These are phyloP conservation scores for Astrephomene gubernaculifera DNA, from an alignment of 139 green algal species.

Conservation along the genomic window DNA sequence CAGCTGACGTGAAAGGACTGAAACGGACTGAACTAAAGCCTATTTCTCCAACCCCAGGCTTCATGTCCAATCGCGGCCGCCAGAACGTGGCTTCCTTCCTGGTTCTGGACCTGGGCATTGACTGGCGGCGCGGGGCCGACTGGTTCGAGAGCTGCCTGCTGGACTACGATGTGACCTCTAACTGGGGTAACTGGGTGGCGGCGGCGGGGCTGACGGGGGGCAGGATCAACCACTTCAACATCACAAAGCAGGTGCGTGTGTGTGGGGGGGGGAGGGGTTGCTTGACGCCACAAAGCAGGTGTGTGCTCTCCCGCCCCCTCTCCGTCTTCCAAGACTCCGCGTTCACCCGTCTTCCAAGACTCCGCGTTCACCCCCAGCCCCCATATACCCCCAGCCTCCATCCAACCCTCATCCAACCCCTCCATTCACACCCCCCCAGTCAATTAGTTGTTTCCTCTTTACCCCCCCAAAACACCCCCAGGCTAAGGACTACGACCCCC, in stretches of 20 bases:
- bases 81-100: conserved; percentile 95
- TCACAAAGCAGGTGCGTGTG: conserved; percentile 84
- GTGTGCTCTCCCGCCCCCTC: background rate
- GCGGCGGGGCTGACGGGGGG: conserved; percentile 81
- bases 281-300: background rate
- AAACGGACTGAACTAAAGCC: too few species aligned
- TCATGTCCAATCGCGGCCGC: conserved; percentile 96
- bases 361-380: background rate
- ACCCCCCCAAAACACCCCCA: conserved; percentile 21
- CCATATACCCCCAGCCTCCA: background rate
- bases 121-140: conserved; percentile 89
- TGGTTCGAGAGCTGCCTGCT: conserved; percentile 92
- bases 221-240: conserved; percentile 96
- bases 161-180: conserved; percentile 92
- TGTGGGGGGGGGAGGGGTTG: background rate
- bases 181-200: conserved; percentile 96
- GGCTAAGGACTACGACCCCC: conserved; percentile 88
- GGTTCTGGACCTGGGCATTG: conserved; percentile 89
- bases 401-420: too few species aligned
- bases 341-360: background rate
- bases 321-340: background rate
- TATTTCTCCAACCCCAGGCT: conserved; percentile 70
- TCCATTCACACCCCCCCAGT: conserved; percentile 26
- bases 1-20: too few species aligned
- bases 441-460: too few species aligned